phyloP scores from a whole-genome alignment of 2,329 filamentous ascomycete species.

The Botrytis fragariae region DNA sequence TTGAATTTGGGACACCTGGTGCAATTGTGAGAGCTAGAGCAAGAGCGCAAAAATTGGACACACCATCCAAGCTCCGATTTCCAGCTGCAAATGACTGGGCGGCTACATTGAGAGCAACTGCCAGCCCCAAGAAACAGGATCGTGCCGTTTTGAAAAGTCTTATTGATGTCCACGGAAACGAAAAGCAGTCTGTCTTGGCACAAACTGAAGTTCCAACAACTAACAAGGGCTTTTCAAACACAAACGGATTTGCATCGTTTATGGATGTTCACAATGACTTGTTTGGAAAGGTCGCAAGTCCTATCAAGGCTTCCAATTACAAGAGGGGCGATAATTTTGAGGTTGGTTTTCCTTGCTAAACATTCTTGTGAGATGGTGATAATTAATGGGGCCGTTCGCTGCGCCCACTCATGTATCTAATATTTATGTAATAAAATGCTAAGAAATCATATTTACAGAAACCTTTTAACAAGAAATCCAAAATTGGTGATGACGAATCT shows the following conservation, averaged over 20 bases:
- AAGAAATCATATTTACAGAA: conserved; percentile 61
- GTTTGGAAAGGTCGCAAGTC: conserved; percentile 70
- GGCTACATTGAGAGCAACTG: conserved; percentile 87
- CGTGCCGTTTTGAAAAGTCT: conserved; percentile 65
- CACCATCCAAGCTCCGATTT: conserved; percentile 59
- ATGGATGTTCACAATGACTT: conserved; percentile 97
- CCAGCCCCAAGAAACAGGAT: conserved; percentile 91
- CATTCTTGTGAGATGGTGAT: conserved; percentile 19
- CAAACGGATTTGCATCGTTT: conserved; percentile 74
- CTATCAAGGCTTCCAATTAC: conserved; percentile 52
- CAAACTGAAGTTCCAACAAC: conserved; percentile 44
- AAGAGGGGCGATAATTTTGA: conserved; percentile 71
- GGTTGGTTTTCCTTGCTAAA: conserved; percentile 67
- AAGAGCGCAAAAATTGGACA: conserved; percentile 60
- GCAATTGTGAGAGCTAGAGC: conserved; percentile 62
- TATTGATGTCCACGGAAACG: conserved; percentile 37
- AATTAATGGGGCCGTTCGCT: conserved; percentile 34
- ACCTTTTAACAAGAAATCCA: conserved; percentile 79
- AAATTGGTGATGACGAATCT: conserved; percentile 60
- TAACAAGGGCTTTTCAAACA: conserved; percentile 37
- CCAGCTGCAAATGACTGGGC: conserved; percentile 80
- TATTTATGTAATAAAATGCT: conserved; percentile 43
- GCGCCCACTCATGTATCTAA: conserved; percentile 40
- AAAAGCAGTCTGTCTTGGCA: conserved; percentile 51
- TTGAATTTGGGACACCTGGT: conserved; percentile 50